Percentiles rank a stretch among this genome's conserved stretches.
These are phyloP conservation scores for Fraxinus greggii DNA, from an alignment of 305 asterid species.

Conservation along the genomic window DNA sequence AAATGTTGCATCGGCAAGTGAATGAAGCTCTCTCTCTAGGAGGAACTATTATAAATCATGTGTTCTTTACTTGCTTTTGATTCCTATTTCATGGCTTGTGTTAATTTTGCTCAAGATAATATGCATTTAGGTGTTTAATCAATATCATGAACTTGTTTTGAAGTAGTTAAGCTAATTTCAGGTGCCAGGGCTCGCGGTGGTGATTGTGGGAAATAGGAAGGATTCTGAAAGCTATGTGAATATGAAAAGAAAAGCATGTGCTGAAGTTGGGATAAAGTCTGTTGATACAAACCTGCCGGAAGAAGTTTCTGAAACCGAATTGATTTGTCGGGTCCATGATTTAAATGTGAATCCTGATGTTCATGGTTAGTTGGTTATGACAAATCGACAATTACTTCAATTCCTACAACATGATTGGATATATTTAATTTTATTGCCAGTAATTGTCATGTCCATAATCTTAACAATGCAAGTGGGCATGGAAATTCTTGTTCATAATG, in stretches of 20 bases:
- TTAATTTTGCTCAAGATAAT: neutral
- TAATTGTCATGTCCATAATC: neutral
- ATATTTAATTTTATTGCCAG: neutral
- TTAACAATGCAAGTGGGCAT: neutral
- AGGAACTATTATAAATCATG: neutral
- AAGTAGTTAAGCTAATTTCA: slow-evolving; percentile 33
- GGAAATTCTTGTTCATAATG: neutral
- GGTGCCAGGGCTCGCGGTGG: slow-evolving; percentile 96
- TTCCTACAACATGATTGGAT: neutral
- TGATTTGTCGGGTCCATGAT: slow-evolving; percentile 76
- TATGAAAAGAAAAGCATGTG: slow-evolving; percentile 94
- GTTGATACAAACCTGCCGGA: slow-evolving; percentile 72
- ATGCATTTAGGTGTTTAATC: neutral
- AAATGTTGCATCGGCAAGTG: neutral
- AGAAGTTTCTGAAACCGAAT: slow-evolving; percentile 64
- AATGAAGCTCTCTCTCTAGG: neutral
- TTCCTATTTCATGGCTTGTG: neutral
- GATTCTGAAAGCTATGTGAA: slow-evolving; percentile 90
- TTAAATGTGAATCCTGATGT: slow-evolving; percentile 79
- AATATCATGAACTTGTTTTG: neutral
- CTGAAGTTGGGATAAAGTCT: slow-evolving; percentile 83
- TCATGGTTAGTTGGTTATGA: slow-evolving; percentile 61
- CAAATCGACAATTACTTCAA: neutral
- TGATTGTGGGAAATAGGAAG: slow-evolving; percentile 82
- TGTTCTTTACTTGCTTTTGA: neutral